Evolutionary conservation across 2,329 filamentous ascomycete genomes (phyloP).

Genomic region (Ilyonectria destructans): DNA sequence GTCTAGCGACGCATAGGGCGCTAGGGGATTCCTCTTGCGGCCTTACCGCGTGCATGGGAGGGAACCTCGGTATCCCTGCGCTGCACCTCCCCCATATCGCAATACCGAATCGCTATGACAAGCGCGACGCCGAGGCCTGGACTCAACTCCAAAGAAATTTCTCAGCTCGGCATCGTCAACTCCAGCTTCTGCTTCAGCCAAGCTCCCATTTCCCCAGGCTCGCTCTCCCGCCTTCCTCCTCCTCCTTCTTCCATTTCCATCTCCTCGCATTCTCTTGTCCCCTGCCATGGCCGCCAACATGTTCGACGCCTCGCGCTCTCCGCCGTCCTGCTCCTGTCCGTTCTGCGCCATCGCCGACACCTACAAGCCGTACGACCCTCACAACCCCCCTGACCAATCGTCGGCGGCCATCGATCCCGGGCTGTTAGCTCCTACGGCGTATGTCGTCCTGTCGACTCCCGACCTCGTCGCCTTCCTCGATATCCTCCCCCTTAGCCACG

Average conservation of each 20-base stretch:
- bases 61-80: constrained; percentile 20
- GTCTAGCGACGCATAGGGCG: background rate
- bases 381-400: constrained; percentile 58
- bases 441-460: constrained; percentile 84
- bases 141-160: constrained; percentile 23
- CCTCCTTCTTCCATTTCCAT: background rate
- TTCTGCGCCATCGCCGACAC: constrained; percentile 74
- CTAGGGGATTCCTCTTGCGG: constrained; percentile 13
- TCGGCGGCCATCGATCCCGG: constrained; percentile 50
- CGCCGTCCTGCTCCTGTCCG: constrained; percentile 65
- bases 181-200: background rate
- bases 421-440: constrained; percentile 64
- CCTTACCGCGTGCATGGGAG: background rate
- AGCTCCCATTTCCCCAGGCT: background rate
- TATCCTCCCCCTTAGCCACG: constrained; percentile 88
- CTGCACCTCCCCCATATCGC: constrained; percentile 17
- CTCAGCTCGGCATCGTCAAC: constrained; percentile 6
- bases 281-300: constrained; percentile 29
- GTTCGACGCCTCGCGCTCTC: constrained; percentile 57
- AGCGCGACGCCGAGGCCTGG: background rate
- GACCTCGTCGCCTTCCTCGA: constrained; percentile 91
- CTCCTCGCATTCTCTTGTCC: background rate
- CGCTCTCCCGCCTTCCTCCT: background rate
- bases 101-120: constrained; percentile 15
- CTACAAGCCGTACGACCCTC: constrained; percentile 66